Percentiles rank a stretch among this genome's conserved stretches.
phyloP scores from a whole-genome alignment of 2,329 filamentous ascomycete species.

The Trichoderma oligosporum region DNA sequence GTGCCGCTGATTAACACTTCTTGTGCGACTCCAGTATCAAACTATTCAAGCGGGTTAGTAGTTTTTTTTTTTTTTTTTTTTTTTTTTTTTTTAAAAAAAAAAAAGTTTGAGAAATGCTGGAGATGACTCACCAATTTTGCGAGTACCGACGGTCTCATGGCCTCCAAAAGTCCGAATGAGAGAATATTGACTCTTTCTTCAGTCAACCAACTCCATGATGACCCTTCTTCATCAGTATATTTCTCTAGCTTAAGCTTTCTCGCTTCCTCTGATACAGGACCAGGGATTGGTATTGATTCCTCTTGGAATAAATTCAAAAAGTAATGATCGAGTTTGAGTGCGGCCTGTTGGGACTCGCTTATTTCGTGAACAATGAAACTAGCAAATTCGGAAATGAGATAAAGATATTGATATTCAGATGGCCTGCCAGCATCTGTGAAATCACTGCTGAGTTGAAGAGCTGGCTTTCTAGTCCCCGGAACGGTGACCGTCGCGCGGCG shows the following conservation, averaged over 20 bases:
- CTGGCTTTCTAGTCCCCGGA: conserved; percentile 21
- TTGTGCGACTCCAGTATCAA: conserved; percentile 36
- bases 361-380: conserved; percentile 38
- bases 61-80: too few relatives aligned
- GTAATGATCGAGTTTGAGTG: conserved; percentile 32
- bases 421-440: conserved; percentile 29
- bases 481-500: conserved; percentile 36
- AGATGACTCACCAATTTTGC: conserved; percentile 33
- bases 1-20: conserved; percentile 32
- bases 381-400: conserved; percentile 36
- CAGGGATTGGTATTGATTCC: conserved; percentile 26
- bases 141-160: conserved; percentile 34
- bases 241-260: not conserved
- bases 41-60: conserved; percentile 29
- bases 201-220: conserved; percentile 34
- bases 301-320: conserved; percentile 38
- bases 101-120: not conserved
- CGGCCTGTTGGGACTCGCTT: conserved; percentile 36
- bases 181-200: conserved; percentile 33
- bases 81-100: too few relatives aligned
- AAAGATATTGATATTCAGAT: conserved; percentile 35
- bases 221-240: not conserved
- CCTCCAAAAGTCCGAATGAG: conserved; percentile 39
- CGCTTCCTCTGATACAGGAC: conserved; percentile 14
- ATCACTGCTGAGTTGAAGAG: conserved; percentile 33